Evolutionary conservation across 192 early-diverging fungal species (phyloP).

Genomic region (Podila epicladia): DNA sequence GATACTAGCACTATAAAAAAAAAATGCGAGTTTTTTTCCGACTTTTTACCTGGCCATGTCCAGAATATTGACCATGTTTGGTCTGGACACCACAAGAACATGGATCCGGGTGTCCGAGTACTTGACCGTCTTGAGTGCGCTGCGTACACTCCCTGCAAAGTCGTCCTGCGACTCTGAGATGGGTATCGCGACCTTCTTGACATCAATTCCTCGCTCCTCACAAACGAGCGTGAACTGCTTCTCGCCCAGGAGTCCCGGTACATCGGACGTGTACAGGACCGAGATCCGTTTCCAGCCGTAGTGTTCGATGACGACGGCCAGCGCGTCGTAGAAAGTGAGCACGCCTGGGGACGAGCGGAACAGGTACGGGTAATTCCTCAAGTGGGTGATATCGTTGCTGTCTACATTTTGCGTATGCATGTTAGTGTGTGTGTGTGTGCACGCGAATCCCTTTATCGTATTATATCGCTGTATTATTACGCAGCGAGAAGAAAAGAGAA

Average conservation of each 20-base stretch:
- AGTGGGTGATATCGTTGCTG: slow-evolving; percentile 10
- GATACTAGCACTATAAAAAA: too few relatives aligned
- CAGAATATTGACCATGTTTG: slow-evolving; percentile 4
- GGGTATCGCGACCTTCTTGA: slow-evolving; percentile 10
- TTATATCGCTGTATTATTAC: not conserved
- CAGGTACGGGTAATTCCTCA: slow-evolving; percentile 15
- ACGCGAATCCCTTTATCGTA: not conserved
- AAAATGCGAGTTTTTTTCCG: not conserved
- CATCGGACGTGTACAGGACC: slow-evolving; percentile 23
- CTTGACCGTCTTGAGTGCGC: slow-evolving; percentile 1
- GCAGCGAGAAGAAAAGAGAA: not conserved
- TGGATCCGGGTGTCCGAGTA: slow-evolving; percentile 32
- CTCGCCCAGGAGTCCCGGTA: slow-evolving; percentile 27
- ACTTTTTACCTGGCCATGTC: slow-evolving; percentile 3
- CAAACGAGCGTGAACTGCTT: slow-evolving; percentile 16
- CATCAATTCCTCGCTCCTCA: not conserved
- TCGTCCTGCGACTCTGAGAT: not conserved
- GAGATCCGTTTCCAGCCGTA: slow-evolving; percentile 29
- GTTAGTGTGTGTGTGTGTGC: not conserved
- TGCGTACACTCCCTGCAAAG: not conserved
- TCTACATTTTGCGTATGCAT: slow-evolving; percentile 12
- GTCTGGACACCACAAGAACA: slow-evolving; percentile 15
- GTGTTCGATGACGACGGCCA: slow-evolving; percentile 6
- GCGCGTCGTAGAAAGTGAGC: not conserved
- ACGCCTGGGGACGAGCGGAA: slow-evolving; percentile 29